Evolutionary conservation across 129 eudicot species (phyloP), one percentile per base, ranked within the genome.

Genomic region (Lactuca sativa): DNA sequence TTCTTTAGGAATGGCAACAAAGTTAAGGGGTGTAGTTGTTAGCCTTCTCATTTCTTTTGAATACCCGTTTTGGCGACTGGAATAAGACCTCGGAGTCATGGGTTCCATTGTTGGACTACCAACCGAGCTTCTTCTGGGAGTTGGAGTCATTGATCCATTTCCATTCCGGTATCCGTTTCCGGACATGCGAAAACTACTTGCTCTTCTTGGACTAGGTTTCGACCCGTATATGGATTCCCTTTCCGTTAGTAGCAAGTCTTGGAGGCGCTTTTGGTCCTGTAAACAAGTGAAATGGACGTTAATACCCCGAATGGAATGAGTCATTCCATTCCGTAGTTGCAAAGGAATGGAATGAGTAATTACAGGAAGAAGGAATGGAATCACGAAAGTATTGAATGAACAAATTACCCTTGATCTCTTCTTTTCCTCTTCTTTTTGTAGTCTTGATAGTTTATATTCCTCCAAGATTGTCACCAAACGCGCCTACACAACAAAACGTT

Each of bases 211-310:
- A 78, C 95, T 87, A 33, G 95, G 97, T 72, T 87, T 88, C 0
- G 97, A 88, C 41, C 97, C 95, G 16, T 88, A 88, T 5, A 88
- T 81, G 59, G 92, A 76, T 88, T 91, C 97, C 63, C 85, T 85
- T 75, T 91, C 95, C 10, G 78, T 75, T n/a, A 79, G 86, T 58
- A 85, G 85, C 83, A 91, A 72, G 72, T 85, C 97, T 54, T 85
- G 95, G 25, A 91, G 90, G 74, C 86, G 85, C 88, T 91, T 91
- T 74, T 87, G 92, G 81, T 88, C 97, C 97, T 91, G 76, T 38
- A 34, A 9, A 17, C 40, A 74, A 13, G 16, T 4, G 47, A 67
- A 67, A 67, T 37, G 57, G 59, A 57, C 48, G 12, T 77, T 67
- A 60, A 25, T 25, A 25, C 30, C 30, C 30, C 30, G 30, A 25